Evolutionary conservation across 169 alveolate genomes (phyloP).

Genomic region (Perkinsus marinus): DNA sequence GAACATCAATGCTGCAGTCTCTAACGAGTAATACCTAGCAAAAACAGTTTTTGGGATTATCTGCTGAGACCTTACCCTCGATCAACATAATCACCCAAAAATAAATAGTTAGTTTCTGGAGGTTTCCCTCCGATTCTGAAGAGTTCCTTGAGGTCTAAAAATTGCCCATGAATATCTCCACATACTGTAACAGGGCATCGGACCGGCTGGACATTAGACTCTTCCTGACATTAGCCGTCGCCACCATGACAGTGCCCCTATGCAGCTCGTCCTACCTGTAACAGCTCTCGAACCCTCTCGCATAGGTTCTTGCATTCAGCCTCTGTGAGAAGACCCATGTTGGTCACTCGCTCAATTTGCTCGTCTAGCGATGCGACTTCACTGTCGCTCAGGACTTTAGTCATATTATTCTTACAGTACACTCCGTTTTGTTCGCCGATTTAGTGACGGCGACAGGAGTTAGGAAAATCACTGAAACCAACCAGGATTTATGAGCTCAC

Average conservation of each 20-base stretch:
- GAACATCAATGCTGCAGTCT: constrained; percentile 73
- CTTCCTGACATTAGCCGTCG: constrained; percentile 21
- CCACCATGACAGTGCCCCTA: background rate
- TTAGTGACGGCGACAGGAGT: background rate
- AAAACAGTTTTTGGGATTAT: background rate
- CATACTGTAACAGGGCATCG: constrained; percentile 75
- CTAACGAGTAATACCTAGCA: constrained; percentile 54
- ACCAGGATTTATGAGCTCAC: too few relatives aligned
- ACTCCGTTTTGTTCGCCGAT: background rate
- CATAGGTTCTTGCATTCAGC: background rate
- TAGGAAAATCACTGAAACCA: too few relatives aligned
- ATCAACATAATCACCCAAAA: constrained; percentile 18
- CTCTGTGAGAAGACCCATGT: background rate
- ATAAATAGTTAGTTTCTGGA: constrained; percentile 92
- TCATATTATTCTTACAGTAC: background rate
- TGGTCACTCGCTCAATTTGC: background rate
- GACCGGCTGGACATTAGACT: constrained; percentile 66
- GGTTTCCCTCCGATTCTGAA: constrained; percentile 79
- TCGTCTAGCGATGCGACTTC: background rate
- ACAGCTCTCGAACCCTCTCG: background rate
- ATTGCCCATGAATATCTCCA: constrained; percentile 95
- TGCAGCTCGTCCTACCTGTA: background rate
- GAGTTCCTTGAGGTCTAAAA: constrained; percentile 84
- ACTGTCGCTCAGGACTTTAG: background rate
- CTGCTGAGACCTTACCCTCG: background rate